Evolutionary conservation across 2,329 filamentous ascomycete genomes (phyloP).

Genomic region (Colletotrichum lini): DNA sequence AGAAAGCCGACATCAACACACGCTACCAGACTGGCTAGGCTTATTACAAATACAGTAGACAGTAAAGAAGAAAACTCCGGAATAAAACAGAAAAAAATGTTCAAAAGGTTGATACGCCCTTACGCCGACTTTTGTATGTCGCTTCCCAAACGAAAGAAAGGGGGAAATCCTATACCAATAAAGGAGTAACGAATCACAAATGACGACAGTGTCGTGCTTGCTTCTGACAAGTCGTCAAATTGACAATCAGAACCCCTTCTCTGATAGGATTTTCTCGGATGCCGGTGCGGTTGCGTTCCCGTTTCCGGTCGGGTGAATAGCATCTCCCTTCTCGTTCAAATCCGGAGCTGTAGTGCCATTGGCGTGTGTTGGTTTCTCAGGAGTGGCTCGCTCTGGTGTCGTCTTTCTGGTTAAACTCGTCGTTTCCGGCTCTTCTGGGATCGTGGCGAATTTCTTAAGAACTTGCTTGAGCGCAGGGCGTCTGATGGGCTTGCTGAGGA

Average conservation of each 20-base stretch:
- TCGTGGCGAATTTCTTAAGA: conserved; percentile 86
- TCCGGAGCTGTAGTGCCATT: conserved; percentile 10
- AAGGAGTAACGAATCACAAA: conserved; percentile 18
- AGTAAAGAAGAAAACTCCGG: not conserved
- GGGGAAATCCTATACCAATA: conserved; percentile 24
- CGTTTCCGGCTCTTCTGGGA: conserved; percentile 77
- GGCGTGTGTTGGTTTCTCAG: conserved; percentile 44
- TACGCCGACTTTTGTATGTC: conserved; percentile 37
- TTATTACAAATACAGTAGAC: conserved; percentile 22
- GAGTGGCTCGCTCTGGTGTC: conserved; percentile 45
- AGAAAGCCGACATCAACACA: not conserved
- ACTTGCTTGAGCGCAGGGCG: conserved; percentile 90
- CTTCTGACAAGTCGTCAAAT: conserved; percentile 21
- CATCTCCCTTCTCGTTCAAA: conserved; percentile 29
- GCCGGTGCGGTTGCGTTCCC: conserved; percentile 15
- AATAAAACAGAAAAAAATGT: not conserved
- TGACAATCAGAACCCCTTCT: conserved; percentile 26
- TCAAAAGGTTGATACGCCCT: conserved; percentile 12
- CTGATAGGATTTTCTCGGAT: conserved; percentile 25
- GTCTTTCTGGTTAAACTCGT: conserved; percentile 52
- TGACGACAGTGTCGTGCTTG: not conserved
- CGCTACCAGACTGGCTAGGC: not conserved
- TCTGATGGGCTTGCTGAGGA: conserved; percentile 82
- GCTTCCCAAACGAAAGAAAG: conserved; percentile 33
- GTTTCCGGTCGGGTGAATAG: conserved; percentile 17